A percentile compares a stretch with the other conserved stretches of the same genome.
These are phyloP conservation scores for Tillandsia leiboldiana DNA, from an alignment of 176 grass and related monocot species.

Conservation along the genomic window DNA sequence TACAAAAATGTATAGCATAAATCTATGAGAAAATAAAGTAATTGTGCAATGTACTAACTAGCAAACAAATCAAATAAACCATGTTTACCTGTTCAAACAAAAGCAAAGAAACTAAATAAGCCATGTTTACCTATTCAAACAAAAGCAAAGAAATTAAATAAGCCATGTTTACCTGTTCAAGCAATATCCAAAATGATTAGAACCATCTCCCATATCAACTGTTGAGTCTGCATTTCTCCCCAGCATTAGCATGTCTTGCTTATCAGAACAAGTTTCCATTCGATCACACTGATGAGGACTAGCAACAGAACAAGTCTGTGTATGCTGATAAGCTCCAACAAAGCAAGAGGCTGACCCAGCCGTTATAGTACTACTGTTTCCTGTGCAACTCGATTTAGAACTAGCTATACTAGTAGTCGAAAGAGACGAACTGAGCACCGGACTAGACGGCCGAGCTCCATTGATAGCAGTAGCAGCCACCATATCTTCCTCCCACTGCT, in stretches of 20 bases:
- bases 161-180: conserved; percentile 55
- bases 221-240: conserved; percentile 19
- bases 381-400: conserved; percentile 48
- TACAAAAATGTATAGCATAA: neutral
- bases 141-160: conserved; percentile 19
- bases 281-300: conserved; percentile 11
- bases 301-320: neutral
- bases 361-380: conserved; percentile 33
- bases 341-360: conserved; percentile 31
- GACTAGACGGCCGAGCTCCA: conserved; percentile 22
- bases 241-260: conserved; percentile 22
- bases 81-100: conserved; percentile 68
- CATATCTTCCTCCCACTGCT: conserved; percentile 55
- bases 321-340: conserved; percentile 6
- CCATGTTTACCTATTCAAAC: conserved; percentile 60
- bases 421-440: conserved; percentile 37
- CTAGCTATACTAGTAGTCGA: conserved; percentile 57
- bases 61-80: neutral
- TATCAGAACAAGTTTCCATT: conserved; percentile 31
- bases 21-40: neutral
- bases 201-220: conserved; percentile 26
- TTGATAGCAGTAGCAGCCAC: neutral
- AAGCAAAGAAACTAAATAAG: conserved; percentile 4
- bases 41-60: neutral
- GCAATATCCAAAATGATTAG: conserved; percentile 50